A percentile compares a stretch with the other conserved stretches of the same genome.
These are phyloP conservation scores for Oenanthe sinensis DNA, from an alignment of 129 eudicot genomes.

Conservation along the genomic window DNA sequence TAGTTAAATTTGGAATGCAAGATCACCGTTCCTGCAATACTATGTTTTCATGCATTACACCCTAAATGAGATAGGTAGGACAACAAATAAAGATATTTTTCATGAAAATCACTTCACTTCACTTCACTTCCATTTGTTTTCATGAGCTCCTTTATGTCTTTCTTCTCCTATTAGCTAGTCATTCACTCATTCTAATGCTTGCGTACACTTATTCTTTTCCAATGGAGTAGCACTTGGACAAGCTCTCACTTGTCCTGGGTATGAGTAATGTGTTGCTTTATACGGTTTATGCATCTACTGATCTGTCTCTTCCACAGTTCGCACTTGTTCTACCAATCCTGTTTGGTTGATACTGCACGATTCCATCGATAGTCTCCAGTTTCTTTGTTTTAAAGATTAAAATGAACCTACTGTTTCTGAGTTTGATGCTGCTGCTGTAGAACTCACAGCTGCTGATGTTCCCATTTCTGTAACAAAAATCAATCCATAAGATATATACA, in stretches of 20 bases:
- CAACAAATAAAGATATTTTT: too few relatives aligned
- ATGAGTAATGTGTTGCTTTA: not conserved
- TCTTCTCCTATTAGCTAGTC: not conserved
- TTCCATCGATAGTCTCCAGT: not conserved
- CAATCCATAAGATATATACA: not conserved
- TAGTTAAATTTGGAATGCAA: too few relatives aligned
- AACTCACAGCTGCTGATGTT: not conserved
- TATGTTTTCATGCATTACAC: too few relatives aligned
- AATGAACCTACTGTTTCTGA: not conserved
- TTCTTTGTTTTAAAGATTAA: not conserved
- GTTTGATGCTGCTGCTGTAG: not conserved
- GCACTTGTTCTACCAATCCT: not conserved
- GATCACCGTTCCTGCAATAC: too few relatives aligned
- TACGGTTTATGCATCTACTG: not conserved
- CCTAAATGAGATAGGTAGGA: too few relatives aligned
- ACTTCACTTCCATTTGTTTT: too few relatives aligned
- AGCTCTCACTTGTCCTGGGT: not conserved
- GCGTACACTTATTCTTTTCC: not conserved
- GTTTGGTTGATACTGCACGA: not conserved
- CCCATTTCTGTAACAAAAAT: not conserved
- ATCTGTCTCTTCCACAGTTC: not conserved
- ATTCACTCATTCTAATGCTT: not conserved
- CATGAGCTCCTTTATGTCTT: not conserved
- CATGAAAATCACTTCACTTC: too few relatives aligned
- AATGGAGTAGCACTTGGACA: not conserved